Conservation (phyloP, 208 protist genomes). For the Novymonas esmeraldas region DNA sequence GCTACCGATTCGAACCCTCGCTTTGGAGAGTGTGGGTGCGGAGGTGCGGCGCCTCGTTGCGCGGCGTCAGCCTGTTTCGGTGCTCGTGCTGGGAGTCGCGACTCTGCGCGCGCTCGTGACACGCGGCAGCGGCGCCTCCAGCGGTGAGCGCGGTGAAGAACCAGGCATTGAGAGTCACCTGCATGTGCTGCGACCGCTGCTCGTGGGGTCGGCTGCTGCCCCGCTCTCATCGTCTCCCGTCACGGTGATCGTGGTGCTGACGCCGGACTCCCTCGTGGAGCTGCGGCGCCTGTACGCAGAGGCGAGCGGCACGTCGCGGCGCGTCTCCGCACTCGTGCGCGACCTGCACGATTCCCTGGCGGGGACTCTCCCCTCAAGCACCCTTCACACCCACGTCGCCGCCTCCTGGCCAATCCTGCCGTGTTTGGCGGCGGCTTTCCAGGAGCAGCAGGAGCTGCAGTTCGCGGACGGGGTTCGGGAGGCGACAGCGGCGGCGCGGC, state of each 20-base stretch:
- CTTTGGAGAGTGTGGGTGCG: conserved; percentile 3
- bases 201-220: not conserved
- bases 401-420: conserved; percentile 21
- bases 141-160: not conserved
- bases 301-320: no score
- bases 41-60: conserved; percentile 9
- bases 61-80: not conserved
- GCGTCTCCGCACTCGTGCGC: not conserved
- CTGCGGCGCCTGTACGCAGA: conserved; percentile 19
- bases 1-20: conserved; percentile 17
- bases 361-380: not conserved
- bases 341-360: conserved; percentile 13
- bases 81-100: conserved; percentile 22
- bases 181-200: conserved; percentile 12
- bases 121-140: not conserved
- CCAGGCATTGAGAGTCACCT: not conserved
- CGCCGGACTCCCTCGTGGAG: conserved; percentile 13
- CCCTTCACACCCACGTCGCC: conserved; percentile 4
- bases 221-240: not conserved
- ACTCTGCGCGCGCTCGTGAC: conserved; percentile 17
- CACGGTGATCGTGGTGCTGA: conserved; percentile 21
- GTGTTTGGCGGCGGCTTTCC: not conserved
- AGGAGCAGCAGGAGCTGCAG: conserved; percentile 1
- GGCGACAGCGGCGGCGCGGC: conserved; percentile 20
- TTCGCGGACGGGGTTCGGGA: conserved; percentile 21